Evolutionary conservation across 441 rosid genomes (phyloP), one percentile per base, ranked within the genome.

Genomic region (Daphne laureola): DNA sequence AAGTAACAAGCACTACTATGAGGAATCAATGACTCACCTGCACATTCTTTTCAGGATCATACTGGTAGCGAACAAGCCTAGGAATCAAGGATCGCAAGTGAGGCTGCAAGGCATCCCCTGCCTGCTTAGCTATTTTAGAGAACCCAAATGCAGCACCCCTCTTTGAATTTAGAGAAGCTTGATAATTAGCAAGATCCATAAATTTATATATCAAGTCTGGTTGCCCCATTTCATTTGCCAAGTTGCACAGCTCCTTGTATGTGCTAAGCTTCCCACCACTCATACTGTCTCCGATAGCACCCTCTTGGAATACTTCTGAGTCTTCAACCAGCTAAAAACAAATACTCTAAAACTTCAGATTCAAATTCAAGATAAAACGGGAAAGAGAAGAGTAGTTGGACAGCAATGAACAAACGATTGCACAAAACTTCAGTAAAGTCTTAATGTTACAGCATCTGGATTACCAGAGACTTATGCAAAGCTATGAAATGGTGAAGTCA

Each of bases 211-310:
- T 84, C 60, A 93, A 69, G 66, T 87, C 99, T 18, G 97, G 99
- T 71, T 93, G 99, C 58, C 99, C 99, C 96, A 93, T 93, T 82
- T 93, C 99, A 80, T 90, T 93, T 59, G 99, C 99, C 45, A 93
- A 82, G 72, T 61, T 84, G 73, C 97, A 93, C 16, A 93, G 93
- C 79, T 87, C 97, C 79, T 93, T 93, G 59, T 93, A 90, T 43
- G 99, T 93, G 82, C 87, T 79, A 67, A 93, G 90, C 71, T 90
- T 93, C 55, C 91, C 97, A 46, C 99, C 99, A 77, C 70, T 72
- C 15, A 76, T 83, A 77, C 87, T 81, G 72, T 84, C 91, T 45
- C 99, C 95, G 43, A 93, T 77, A 70, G 88, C 62, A 56, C 97
- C 99, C 65, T 85, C 97, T 78, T 87, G 99, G 66, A 94, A 90